These are phyloP conservation scores for Arthrinium puccinioides DNA, from an alignment of 2,329 filamentous ascomycete genomes.

Conservation along the genomic window DNA sequence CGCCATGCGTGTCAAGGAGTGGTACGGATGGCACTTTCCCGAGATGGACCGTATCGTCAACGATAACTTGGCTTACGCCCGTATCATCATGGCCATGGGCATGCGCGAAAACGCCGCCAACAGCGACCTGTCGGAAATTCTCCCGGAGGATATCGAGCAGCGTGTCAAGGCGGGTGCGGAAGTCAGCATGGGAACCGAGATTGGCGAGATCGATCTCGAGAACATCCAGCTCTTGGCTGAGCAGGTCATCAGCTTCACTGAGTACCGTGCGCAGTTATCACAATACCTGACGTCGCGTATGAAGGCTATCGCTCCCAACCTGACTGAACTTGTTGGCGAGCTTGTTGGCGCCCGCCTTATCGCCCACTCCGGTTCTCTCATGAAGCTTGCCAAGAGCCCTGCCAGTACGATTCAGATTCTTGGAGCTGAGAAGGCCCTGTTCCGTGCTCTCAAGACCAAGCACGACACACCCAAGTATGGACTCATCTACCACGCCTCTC, in stretches of 20 bases:
- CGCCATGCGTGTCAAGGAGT: conserved; percentile 98
- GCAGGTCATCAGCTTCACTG: conserved; percentile 86
- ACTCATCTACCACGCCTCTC: conserved; percentile 83
- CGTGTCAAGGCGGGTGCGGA: conserved; percentile 92
- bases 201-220: conserved; percentile 83
- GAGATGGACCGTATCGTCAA: conserved; percentile 96
- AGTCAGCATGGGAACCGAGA: conserved; percentile 97
- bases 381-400: conserved; percentile 91
- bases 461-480: conserved; percentile 98
- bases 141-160: conserved; percentile 90
- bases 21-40: conserved; percentile 99
- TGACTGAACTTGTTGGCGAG: conserved; percentile 87
- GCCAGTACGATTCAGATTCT: conserved; percentile 96
- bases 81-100: conserved; percentile 81
- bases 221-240: conserved; percentile 90
- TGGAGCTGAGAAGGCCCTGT: conserved; percentile 96
- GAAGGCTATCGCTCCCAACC: conserved; percentile 93
- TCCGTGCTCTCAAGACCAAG: conserved; percentile 97
- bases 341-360: conserved; percentile 92
- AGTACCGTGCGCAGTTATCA: conserved; percentile 82
- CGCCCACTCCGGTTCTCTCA: conserved; percentile 86
- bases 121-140: conserved; percentile 77
- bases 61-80: conserved; percentile 91
- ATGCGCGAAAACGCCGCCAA: conserved; percentile 74
- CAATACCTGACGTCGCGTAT: conserved; percentile 88